Percentiles rank a stretch among this genome's conserved stretches.
phyloP scores from a whole-genome alignment of 805 yeast genomes.

The Saccharomyces jurei region DNA sequence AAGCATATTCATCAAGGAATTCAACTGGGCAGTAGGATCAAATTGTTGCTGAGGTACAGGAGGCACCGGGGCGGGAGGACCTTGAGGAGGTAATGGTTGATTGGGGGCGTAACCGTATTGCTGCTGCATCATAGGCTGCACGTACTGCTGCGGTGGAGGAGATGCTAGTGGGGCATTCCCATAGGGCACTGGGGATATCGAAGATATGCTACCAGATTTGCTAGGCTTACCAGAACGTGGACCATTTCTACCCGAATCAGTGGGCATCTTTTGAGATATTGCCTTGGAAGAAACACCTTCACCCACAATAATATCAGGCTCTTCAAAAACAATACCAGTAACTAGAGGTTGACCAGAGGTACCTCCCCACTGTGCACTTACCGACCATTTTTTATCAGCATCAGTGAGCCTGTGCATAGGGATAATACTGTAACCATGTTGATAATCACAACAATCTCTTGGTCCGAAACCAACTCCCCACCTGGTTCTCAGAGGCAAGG shows the following conservation, averaged over 20 bases:
- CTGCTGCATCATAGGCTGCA: constrained; percentile 5
- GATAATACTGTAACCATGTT: constrained; percentile 78
- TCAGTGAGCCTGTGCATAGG: constrained; percentile 86
- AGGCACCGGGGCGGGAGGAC: constrained; percentile 16
- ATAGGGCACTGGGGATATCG: neutral
- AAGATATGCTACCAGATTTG: constrained; percentile 3
- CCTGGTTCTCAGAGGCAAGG: constrained; percentile 65
- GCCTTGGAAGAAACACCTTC: constrained; percentile 89
- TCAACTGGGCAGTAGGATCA: constrained; percentile 35
- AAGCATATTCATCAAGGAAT: constrained; percentile 36
- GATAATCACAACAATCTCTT: constrained; percentile 94
- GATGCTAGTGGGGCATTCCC: constrained; percentile 31
- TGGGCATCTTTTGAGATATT: constrained; percentile 85
- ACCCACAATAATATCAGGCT: constrained; percentile 96
- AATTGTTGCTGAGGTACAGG: constrained; percentile 19
- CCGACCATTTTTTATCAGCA: constrained; percentile 87
- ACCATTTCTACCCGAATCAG: constrained; percentile 77
- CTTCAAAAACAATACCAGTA: constrained; percentile 81
- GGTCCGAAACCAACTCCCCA: constrained; percentile 99
- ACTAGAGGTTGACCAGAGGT: constrained; percentile 79
- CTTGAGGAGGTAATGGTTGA: constrained; percentile 12
- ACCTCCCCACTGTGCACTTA: constrained; percentile 93
- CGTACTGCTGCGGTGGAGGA: constrained; percentile 9
- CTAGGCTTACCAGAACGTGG: constrained; percentile 70
- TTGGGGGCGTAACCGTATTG: constrained; percentile 8